phyloP scores from a whole-genome alignment of 1,139 yeast genomes.

The Lodderomyces pseudojiufengensis region DNA sequence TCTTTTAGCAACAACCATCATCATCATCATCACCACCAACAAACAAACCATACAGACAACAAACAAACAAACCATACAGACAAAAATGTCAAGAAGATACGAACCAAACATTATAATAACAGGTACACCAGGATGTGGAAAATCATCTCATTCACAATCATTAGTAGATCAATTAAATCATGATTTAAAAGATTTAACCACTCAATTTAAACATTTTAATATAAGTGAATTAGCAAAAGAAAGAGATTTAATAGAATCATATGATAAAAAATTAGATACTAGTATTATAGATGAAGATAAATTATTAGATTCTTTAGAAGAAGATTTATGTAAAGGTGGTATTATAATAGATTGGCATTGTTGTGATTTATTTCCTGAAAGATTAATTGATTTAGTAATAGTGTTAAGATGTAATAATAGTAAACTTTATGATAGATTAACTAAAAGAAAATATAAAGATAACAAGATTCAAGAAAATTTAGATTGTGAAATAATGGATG shows the following conservation, averaged over 20 bases:
- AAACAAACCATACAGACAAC: no score
- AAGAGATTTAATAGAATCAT: slow-evolving; percentile 74
- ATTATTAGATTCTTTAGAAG: slow-evolving; percentile 76
- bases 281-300: slow-evolving; percentile 91
- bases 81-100: slow-evolving; percentile 35
- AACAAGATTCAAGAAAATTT: slow-evolving; percentile 84
- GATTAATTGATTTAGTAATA: slow-evolving; percentile 86
- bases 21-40: neutral
- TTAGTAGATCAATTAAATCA: slow-evolving; percentile 50
- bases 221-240: slow-evolving; percentile 83
- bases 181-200: slow-evolving; percentile 10
- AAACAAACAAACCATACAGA: neutral
- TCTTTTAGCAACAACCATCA: neutral
- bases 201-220: slow-evolving; percentile 50
- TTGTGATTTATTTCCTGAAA: slow-evolving; percentile 91
- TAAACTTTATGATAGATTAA: slow-evolving; percentile 68
- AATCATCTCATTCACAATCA: slow-evolving; percentile 75
- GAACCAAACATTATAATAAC: slow-evolving; percentile 84
- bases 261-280: slow-evolving; percentile 80
- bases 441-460: slow-evolving; percentile 70
- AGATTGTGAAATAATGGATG: slow-evolving; percentile 97
- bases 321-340: slow-evolving; percentile 80
- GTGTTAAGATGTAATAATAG: slow-evolving; percentile 80
- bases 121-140: slow-evolving; percentile 98
- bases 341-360: slow-evolving; percentile 93